Evolutionary conservation across 495 filamentous ascomycete genomes (phyloP).

Genomic region (Xylaria telfairii): DNA sequence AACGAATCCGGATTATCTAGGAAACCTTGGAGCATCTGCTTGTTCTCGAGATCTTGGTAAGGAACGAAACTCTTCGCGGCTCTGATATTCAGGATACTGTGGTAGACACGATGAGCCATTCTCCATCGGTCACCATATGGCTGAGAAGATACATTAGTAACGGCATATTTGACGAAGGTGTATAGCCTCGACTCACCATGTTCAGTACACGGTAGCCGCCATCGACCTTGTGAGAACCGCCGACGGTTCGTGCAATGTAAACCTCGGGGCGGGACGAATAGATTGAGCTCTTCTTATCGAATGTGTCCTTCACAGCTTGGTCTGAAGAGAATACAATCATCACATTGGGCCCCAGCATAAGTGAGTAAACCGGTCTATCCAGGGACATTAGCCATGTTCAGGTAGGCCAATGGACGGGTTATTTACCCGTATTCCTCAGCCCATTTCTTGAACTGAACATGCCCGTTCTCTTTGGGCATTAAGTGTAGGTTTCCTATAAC

Average conservation of each 20-base stretch:
- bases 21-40: constrained; percentile 55
- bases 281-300: constrained; percentile 38
- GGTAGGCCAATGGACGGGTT: background rate
- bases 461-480: constrained; percentile 29
- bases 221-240: constrained; percentile 24
- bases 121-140: constrained; percentile 48
- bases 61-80: constrained; percentile 49
- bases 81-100: constrained; percentile 53
- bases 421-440: constrained; percentile 32
- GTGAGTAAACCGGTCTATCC: constrained; percentile 30
- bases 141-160: constrained; percentile 24
- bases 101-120: constrained; percentile 52
- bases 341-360: constrained; percentile 38
- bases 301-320: constrained; percentile 37
- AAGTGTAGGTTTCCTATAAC: constrained; percentile 31
- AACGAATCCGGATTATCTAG: constrained; percentile 45
- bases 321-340: constrained; percentile 42
- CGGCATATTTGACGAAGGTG: background rate
- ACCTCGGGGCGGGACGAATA: constrained; percentile 33
- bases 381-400: constrained; percentile 11
- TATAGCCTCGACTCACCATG: constrained; percentile 19
- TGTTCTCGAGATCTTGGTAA: constrained; percentile 60
- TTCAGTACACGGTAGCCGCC: constrained; percentile 30
- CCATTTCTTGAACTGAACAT: constrained; percentile 32
- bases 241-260: constrained; percentile 29